Evolutionary conservation across 1,284 basidiomycete genomes (phyloP).

Genomic region (Uromyces viciae-fabae): DNA sequence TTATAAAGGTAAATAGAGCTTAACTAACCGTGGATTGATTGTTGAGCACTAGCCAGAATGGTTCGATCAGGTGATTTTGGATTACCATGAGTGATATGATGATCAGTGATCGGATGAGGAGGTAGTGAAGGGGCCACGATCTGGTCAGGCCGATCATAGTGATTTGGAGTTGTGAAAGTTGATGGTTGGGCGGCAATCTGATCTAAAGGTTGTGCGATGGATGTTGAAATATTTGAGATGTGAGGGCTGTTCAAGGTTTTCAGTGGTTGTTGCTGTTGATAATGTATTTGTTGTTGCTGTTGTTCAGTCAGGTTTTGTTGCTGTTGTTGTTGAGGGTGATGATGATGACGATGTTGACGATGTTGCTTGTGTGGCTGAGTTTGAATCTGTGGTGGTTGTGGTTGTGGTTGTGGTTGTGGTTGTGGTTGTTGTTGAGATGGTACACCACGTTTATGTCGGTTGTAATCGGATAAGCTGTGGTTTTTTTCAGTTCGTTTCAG

Average conservation of each 20-base stretch:
- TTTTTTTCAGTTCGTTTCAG: background rate
- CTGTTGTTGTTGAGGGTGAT: constrained; percentile 2
- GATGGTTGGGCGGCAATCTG: background rate
- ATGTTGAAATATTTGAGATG: background rate
- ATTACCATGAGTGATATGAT: too few species aligned
- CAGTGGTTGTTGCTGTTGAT: background rate
- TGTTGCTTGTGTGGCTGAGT: background rate
- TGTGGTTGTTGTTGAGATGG: background rate
- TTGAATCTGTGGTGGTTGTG: background rate
- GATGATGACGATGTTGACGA: background rate
- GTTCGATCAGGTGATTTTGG: background rate
- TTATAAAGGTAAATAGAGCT: background rate
- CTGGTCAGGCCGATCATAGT: background rate
- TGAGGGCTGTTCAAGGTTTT: background rate
- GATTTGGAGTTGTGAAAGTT: background rate
- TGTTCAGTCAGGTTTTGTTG: background rate
- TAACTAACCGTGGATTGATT: background rate
- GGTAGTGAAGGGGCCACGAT: background rate
- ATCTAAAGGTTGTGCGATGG: background rate
- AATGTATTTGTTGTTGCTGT: background rate
- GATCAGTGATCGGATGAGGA: background rate
- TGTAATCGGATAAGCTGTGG: constrained; percentile 38
- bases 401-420: background rate
- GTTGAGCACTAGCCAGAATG: background rate
- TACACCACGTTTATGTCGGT: constrained; percentile 20